phyloP scores from a whole-genome alignment of 441 rosid species.

The Biscutella laevigata region DNA sequence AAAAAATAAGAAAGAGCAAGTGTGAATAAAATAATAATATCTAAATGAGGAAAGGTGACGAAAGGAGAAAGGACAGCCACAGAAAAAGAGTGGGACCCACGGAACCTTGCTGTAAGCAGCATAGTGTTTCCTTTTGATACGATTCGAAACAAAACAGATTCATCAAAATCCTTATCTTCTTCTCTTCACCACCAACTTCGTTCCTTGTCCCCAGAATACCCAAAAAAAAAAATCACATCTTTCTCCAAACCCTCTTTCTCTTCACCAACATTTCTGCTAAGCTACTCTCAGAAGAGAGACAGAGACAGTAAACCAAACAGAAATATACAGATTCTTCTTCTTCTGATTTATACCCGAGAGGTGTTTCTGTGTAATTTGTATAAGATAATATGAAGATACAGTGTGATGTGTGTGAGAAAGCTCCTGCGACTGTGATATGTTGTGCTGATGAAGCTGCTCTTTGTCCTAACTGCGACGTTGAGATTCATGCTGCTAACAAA shows the following conservation, averaged over 20 bases:
- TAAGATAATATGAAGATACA: too few species aligned
- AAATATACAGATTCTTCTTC: too few species aligned
- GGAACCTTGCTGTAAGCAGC: constrained; percentile 29
- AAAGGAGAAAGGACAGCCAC: constrained; percentile 28
- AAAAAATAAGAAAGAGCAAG: neutral
- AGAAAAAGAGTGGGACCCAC: constrained; percentile 25
- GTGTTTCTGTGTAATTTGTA: too few species aligned
- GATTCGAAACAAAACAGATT: constrained; percentile 8
- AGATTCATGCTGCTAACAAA: constrained; percentile 68
- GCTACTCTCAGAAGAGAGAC: neutral
- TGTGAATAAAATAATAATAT: constrained; percentile 5
- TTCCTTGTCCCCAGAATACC: neutral
- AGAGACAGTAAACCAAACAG: too few species aligned
- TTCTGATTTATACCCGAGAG: too few species aligned
- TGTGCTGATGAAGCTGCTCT: constrained; percentile 76
- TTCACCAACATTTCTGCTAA: neutral
- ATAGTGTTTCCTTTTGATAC: constrained; percentile 26
- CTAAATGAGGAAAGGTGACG: neutral
- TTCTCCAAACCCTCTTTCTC: constrained; percentile 2
- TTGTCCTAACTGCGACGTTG: constrained; percentile 54
- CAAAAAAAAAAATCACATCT: neutral
- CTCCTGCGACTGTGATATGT: constrained; percentile 63
- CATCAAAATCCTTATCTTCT: constrained; percentile 41
- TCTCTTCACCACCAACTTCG: constrained; percentile 26
- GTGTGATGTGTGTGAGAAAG: constrained; percentile 76